Conservation (phyloP, 2,329 filamentous ascomycete genomes). For the Zymoseptoria passerinii region DNA sequence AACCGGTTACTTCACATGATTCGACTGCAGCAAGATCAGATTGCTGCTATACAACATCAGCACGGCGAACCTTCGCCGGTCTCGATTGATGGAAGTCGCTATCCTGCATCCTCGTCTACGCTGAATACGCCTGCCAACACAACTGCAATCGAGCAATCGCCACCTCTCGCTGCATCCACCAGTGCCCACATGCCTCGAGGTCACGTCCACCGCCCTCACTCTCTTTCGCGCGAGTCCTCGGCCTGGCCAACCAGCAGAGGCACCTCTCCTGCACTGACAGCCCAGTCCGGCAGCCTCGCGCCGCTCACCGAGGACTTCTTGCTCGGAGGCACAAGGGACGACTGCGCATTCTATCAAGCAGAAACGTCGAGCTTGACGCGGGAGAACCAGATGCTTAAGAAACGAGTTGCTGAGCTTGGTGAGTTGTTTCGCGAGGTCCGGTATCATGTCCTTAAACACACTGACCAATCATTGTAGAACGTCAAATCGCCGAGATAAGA, state of each 20-base stretch:
- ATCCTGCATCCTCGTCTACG: constrained; percentile 21
- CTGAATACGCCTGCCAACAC: constrained; percentile 31
- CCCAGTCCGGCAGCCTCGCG: constrained; percentile 44
- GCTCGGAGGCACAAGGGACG: constrained; percentile 55
- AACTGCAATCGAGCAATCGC: constrained; percentile 33
- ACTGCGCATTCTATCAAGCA: constrained; percentile 71
- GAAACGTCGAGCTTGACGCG: constrained; percentile 69
- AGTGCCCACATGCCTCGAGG: constrained; percentile 15
- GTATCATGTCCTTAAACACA: background rate
- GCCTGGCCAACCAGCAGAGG: constrained; percentile 32
- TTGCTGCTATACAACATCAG: constrained; percentile 43
- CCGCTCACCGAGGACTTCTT: constrained; percentile 46
- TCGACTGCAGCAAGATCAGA: constrained; percentile 63
- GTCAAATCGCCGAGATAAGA: constrained; percentile 11
- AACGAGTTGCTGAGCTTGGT: constrained; percentile 67
- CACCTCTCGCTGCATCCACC: constrained; percentile 12
- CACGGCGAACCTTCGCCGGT: constrained; percentile 29
- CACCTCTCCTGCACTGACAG: constrained; percentile 44
- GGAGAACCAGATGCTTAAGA: constrained; percentile 75
- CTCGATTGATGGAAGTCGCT: background rate
- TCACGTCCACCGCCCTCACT: constrained; percentile 25
- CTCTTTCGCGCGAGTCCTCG: constrained; percentile 39
- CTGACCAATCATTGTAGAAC: constrained; percentile 5
- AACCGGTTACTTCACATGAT: constrained; percentile 73
- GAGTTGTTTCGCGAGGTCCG: constrained; percentile 1